Evolutionary conservation across 2,329 filamentous ascomycete genomes (phyloP).

Genomic region (Sporothrix mexicana): DNA sequence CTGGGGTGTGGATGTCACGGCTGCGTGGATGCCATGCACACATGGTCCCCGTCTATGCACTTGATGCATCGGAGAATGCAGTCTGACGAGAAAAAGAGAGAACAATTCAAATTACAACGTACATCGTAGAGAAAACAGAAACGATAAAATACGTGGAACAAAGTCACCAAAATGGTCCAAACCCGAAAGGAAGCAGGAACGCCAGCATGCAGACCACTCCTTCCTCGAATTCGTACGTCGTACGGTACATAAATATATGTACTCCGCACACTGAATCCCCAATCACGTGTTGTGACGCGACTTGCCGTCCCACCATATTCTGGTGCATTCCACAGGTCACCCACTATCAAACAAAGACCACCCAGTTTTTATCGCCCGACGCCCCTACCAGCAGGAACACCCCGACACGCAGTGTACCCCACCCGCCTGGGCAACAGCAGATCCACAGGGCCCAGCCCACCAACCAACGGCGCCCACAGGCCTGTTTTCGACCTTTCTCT

Average conservation of each 20-base stretch:
- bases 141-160: neutral
- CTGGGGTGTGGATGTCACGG: neutral
- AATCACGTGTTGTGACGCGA: slow-evolving; percentile 27
- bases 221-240: neutral
- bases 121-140: neutral
- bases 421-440: slow-evolving; percentile 4
- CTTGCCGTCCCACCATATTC: neutral
- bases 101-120: neutral
- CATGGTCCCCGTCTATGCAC: neutral
- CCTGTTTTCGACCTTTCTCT: neutral
- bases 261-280: neutral
- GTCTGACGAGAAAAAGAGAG: neutral
- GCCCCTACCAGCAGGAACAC: neutral
- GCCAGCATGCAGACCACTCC: neutral
- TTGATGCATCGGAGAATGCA: slow-evolving; percentile 18
- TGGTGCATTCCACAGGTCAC: slow-evolving; percentile 27
- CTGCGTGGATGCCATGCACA: neutral
- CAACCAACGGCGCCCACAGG: neutral
- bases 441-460: neutral
- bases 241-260: too few species aligned
- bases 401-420: slow-evolving; percentile 8
- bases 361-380: too few species aligned
- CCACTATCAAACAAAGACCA: neutral
- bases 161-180: neutral
- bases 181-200: slow-evolving; percentile 17